Evolutionary conservation across 129 eudicot genomes (phyloP).

Genomic region (Smallanthus sonchifolius): DNA sequence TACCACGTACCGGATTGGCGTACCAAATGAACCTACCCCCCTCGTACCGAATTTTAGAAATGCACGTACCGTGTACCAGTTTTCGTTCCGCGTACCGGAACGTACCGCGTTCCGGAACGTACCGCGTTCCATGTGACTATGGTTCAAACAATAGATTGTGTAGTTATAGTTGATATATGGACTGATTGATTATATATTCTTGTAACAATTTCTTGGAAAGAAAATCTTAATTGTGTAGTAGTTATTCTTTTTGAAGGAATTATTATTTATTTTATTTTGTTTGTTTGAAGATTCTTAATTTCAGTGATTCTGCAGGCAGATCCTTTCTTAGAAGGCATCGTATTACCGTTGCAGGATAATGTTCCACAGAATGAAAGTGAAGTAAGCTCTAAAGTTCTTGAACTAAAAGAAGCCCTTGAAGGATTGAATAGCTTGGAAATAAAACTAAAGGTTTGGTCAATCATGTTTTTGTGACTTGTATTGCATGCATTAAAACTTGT

Average conservation of each 20-base stretch:
- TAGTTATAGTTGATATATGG: too few relatives aligned
- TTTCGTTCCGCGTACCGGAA: too few relatives aligned
- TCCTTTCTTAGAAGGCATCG: constrained; percentile 62
- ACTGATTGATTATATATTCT: too few relatives aligned
- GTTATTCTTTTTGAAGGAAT: background rate
- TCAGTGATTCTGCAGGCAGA: constrained; percentile 47
- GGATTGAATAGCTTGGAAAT: constrained; percentile 69
- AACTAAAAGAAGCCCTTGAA: constrained; percentile 51
- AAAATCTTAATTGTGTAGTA: background rate
- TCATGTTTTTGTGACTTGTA: background rate
- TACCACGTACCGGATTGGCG: too few relatives aligned
- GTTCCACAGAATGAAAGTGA: constrained; percentile 31
- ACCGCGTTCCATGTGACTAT: too few relatives aligned
- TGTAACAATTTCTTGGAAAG: too few relatives aligned
- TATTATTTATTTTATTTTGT: background rate
- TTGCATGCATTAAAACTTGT: background rate
- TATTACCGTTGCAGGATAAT: constrained; percentile 57
- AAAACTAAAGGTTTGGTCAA: constrained; percentile 56
- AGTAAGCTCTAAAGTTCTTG: constrained; percentile 39
- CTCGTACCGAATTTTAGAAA: too few relatives aligned
- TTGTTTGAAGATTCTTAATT: constrained; percentile 18
- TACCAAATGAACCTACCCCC: too few relatives aligned
- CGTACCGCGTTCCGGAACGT: too few relatives aligned
- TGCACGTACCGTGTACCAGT: too few relatives aligned
- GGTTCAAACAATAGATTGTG: too few relatives aligned